A percentile compares a stretch with the other conserved stretches of the same genome.
Evolutionary conservation across 371 early-diverging fungal species (phyloP).

Genomic region (Mucor indicus): DNA sequence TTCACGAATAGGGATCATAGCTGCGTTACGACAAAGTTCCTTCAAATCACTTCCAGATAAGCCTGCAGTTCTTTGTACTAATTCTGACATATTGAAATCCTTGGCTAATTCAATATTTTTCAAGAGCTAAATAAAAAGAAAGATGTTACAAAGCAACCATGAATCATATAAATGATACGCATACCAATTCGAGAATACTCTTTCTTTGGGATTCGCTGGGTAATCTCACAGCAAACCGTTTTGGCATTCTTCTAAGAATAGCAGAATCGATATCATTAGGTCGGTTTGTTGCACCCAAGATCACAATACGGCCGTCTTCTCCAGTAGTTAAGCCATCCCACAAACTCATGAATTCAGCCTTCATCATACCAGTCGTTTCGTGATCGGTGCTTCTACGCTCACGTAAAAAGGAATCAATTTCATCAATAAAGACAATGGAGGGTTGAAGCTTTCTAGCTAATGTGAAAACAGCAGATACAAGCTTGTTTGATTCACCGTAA

Average conservation of each 20-base stretch:
- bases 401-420: constrained; percentile 95
- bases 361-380: constrained; percentile 96
- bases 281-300: constrained; percentile 94
- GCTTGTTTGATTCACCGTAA: constrained; percentile 96
- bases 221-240: constrained; percentile 86
- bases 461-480: constrained; percentile 89
- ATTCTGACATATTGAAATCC: constrained; percentile 68
- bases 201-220: constrained; percentile 88
- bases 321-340: constrained; percentile 96
- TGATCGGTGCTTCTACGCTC: constrained; percentile 90
- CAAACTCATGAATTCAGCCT: constrained; percentile 97
- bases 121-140: constrained; percentile 58
- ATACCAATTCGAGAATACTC: constrained; percentile 83
- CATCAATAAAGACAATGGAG: constrained; percentile 96
- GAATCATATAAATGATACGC: not conserved
- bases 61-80: constrained; percentile 81
- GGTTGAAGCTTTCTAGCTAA: constrained; percentile 94
- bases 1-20: constrained; percentile 94
- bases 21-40: constrained; percentile 94
- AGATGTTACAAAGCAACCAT: not conserved
- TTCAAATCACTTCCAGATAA: constrained; percentile 95
- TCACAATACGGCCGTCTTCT: constrained; percentile 74
- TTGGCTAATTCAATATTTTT: constrained; percentile 61
- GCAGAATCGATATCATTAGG: constrained; percentile 97
- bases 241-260: constrained; percentile 96